Conservation (phyloP, 2,329 filamentous ascomycete genomes). For the Tolypocladium tundrense region DNA sequence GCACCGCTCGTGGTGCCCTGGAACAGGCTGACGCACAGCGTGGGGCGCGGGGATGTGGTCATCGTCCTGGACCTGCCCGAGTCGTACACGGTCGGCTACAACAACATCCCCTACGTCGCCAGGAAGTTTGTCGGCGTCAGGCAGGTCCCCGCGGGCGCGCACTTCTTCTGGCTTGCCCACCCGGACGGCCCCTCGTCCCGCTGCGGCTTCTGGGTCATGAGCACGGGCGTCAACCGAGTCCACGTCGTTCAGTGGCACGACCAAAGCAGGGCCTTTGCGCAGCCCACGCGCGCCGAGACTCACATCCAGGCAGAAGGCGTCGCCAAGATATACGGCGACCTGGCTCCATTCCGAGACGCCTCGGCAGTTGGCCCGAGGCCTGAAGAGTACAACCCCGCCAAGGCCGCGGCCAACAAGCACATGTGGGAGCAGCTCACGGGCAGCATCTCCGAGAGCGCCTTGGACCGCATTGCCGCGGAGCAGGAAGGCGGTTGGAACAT, state of each 20-base stretch:
- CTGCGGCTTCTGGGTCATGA: slow-evolving; percentile 47
- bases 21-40: slow-evolving; percentile 13
- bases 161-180: slow-evolving; percentile 50
- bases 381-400: slow-evolving; percentile 9
- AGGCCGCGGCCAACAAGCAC: slow-evolving; percentile 14
- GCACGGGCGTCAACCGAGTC: slow-evolving; percentile 21
- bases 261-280: slow-evolving; percentile 42
- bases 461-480: slow-evolving; percentile 36
- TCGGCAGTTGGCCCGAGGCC: slow-evolving; percentile 11
- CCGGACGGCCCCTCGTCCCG: slow-evolving; percentile 36
- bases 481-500: slow-evolving; percentile 36
- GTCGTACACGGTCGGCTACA: slow-evolving; percentile 42
- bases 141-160: slow-evolving; percentile 43
- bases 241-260: slow-evolving; percentile 45
- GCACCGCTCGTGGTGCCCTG: slow-evolving; percentile 1
- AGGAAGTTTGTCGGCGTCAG: slow-evolving; percentile 42
- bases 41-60: slow-evolving; percentile 38
- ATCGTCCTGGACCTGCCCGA: slow-evolving; percentile 41
- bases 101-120: slow-evolving; percentile 37
- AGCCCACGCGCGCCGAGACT: slow-evolving; percentile 35
- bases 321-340: slow-evolving; percentile 24
- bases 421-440: slow-evolving; percentile 45
- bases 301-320: slow-evolving; percentile 32
- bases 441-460: slow-evolving; percentile 31
- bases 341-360: slow-evolving; percentile 35